These are phyloP conservation scores for Lotus japonicus DNA, from an alignment of 306 rosid species.

Conservation along the genomic window DNA sequence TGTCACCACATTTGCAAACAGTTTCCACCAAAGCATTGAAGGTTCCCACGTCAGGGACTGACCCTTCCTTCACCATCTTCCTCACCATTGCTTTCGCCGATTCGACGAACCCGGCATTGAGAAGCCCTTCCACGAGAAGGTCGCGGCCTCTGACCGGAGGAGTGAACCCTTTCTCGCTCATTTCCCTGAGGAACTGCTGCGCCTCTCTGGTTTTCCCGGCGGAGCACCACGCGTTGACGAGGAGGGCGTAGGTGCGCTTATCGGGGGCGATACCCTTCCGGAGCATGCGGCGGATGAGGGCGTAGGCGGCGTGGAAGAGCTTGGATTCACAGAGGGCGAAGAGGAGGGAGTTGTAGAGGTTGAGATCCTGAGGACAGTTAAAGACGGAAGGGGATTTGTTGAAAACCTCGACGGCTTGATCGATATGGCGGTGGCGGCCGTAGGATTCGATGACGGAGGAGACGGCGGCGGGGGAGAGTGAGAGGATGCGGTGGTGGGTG, in stretches of 20 bases:
- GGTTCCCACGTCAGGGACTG: constrained; percentile 58
- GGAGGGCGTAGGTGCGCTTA: constrained; percentile 51
- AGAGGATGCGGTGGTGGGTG: constrained; percentile 33
- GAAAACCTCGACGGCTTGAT: constrained; percentile 69
- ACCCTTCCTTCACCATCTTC: constrained; percentile 62
- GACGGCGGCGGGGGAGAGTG: constrained; percentile 54
- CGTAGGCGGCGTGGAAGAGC: constrained; percentile 79
- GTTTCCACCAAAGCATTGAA: constrained; percentile 58
- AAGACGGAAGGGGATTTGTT: constrained; percentile 38
- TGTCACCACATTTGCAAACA: constrained; percentile 34
- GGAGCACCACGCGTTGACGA: constrained; percentile 90
- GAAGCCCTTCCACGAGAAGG: constrained; percentile 72
- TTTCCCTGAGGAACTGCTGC: constrained; percentile 54
- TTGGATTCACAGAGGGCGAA: constrained; percentile 61
- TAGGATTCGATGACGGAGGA: constrained; percentile 58
- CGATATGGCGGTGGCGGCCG: constrained; percentile 66
- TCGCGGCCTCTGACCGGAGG: constrained; percentile 90
- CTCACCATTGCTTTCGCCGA: constrained; percentile 71
- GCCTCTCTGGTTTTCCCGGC: constrained; percentile 78
- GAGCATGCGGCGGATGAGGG: constrained; percentile 70
- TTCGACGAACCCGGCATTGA: constrained; percentile 68
- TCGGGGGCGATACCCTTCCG: constrained; percentile 53
- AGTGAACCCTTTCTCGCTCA: constrained; percentile 73
- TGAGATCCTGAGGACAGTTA: constrained; percentile 43
- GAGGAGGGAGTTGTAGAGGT: constrained; percentile 63